Conservation (phyloP, 768 basidiomycete genomes). For the Dictyophora rubrovolvata region DNA sequence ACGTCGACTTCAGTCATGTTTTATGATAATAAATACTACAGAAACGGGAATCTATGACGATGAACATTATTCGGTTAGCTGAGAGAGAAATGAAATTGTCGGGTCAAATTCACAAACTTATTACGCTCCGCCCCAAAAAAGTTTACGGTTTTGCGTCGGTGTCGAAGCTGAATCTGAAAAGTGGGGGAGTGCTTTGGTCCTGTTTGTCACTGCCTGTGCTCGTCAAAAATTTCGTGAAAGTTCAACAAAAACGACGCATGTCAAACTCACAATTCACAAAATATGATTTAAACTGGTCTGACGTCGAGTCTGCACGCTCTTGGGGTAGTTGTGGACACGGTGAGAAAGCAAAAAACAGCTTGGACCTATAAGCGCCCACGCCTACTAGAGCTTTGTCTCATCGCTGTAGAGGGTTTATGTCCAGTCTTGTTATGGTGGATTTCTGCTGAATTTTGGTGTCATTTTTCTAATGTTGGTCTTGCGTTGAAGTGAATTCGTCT, state of each 20-base stretch:
- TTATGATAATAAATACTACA: background rate
- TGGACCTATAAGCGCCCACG: slow-evolving; percentile 7
- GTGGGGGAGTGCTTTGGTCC: background rate
- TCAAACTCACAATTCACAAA: background rate
- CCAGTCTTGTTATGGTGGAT: background rate
- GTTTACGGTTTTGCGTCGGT: slow-evolving; percentile 4
- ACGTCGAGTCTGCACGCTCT: background rate
- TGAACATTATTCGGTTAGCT: slow-evolving; percentile 8
- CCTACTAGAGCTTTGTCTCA: background rate
- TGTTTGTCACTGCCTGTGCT: background rate
- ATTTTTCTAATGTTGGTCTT: background rate
- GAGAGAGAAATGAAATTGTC: slow-evolving; percentile 6
- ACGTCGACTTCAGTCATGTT: slow-evolving; percentile 7
- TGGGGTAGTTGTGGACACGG: slow-evolving; percentile 8
- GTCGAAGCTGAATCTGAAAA: slow-evolving; percentile 10
- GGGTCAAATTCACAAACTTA: slow-evolving; percentile 7
- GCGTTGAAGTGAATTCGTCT: background rate
- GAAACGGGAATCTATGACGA: background rate
- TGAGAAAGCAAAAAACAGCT: slow-evolving; percentile 10
- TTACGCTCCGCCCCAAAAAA: slow-evolving; percentile 10
- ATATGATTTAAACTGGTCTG: background rate
- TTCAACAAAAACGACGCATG: background rate
- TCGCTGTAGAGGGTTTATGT: background rate
- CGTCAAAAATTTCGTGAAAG: background rate
- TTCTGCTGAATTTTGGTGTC: background rate